These are phyloP conservation scores for Claviceps fusiformis DNA, from an alignment of 2,329 filamentous ascomycete genomes.

Conservation along the genomic window DNA sequence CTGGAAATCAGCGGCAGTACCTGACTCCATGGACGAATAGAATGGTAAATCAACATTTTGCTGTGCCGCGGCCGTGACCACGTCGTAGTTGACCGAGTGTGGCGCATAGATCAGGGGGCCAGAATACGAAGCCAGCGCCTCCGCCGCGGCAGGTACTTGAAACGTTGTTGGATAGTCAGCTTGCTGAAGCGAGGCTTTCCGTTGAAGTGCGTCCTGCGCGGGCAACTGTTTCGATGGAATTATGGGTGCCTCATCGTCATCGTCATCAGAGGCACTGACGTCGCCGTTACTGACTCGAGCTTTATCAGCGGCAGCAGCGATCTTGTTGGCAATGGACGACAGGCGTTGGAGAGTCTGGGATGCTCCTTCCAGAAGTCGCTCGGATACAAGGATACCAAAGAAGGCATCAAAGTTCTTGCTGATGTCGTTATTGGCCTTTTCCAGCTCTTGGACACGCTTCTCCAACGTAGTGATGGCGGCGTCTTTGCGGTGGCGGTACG, in stretches of 20 bases:
- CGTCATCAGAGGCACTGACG: conserved; percentile 2
- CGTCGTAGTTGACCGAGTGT: conserved; percentile 25
- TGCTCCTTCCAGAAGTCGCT: conserved; percentile 42
- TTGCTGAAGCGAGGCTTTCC: background rate
- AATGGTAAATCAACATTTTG: conserved; percentile 42
- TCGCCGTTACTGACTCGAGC: conserved; percentile 21
- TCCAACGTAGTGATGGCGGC: conserved; percentile 63
- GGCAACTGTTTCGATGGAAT: background rate
- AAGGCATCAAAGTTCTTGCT: conserved; percentile 55
- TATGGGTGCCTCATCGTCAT: background rate
- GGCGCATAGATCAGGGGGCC: conserved; percentile 6
- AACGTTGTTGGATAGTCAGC: background rate
- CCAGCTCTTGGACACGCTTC: conserved; percentile 54
- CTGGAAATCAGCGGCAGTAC: conserved; percentile 6
- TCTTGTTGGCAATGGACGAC: conserved; percentile 40
- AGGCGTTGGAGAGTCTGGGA: conserved; percentile 46
- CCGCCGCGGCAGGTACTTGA: background rate
- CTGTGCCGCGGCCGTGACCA: conserved; percentile 35
- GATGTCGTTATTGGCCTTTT: conserved; percentile 59
- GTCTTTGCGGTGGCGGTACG: conserved; percentile 76
- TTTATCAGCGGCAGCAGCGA: conserved; percentile 38
- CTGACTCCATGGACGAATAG: conserved; percentile 13
- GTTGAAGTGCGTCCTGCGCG: background rate
- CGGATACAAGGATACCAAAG: conserved; percentile 44
- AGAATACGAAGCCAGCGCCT: background rate